Evolutionary conservation across 805 yeast species (phyloP), one percentile per base, ranked within the genome.

Genomic region (Candida silvatica): DNA sequence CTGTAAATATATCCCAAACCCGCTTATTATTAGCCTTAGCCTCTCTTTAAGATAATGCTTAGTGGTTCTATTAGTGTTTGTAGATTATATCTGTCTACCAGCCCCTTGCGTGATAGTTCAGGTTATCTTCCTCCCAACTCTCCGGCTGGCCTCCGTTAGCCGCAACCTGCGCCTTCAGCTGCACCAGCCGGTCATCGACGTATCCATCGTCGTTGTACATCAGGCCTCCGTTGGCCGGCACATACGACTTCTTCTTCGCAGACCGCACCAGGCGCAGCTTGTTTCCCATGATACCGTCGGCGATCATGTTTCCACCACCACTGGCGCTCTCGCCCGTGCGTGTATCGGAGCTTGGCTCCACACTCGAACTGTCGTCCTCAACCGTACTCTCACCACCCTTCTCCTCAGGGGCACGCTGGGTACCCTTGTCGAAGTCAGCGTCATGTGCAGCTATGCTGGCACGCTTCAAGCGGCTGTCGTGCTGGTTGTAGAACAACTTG

Each of bases 91-190:
- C 22, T 16, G 8, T 18, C 47, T 41, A 62, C 67, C 68, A 62
- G 8, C 67, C 68, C 35, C 62, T 51, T 5, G 68, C 59, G 39
- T 62, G 66, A 38, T 62, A 62, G 39, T 62, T 59, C 42, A 59
- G 47, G 39, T 54, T 50, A 36, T 53, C 66, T 19, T 57, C 55
- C 17, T 44, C 53, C 18, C 36, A 33, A 4, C 35, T 34, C 6
- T 28, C 32, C 9, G 7, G 14, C 17, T 17, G 20, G 12, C 24
- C 12, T 7, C 24, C 12, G 11, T 8, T 22, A 12, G n/a, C n/a
- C n/a, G n/a, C n/a, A n/a, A 15, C 29, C 23, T 16, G 29, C 5
- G 30, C 30, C 19, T 32, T 32, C 12, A 32, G 18, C 9, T 17
- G n/a, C 5, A 32, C 27, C 18, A 38, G 24, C 16, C 30, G 27